Evolutionary conservation across 495 filamentous ascomycete genomes (phyloP), one percentile per base, ranked within the genome.

Genomic region (Viridothelium virens): DNA sequence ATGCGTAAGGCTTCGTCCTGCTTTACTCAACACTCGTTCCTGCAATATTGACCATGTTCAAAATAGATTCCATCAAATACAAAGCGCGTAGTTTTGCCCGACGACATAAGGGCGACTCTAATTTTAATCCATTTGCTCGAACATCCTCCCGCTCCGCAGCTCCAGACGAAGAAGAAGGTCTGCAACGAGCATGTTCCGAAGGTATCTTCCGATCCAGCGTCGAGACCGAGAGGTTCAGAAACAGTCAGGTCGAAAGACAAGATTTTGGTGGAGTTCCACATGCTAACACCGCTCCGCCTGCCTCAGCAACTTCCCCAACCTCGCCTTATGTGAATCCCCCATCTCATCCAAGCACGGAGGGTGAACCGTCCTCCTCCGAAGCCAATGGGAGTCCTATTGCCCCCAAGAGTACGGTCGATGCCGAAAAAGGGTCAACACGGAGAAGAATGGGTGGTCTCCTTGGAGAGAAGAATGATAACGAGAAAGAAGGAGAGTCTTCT

Each of bases 401-500:
- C 33, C 31, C 53, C 5, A 7, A 18, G 0, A 36, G 25, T 18
- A 14, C 56, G 9, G 12, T 14, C 25, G 56, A 66, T 34, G 59
- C 41, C 39, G 67, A 61, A 9, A 61, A 56, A 33, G 44, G 61
- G 12, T 39, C 68, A 36, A 50, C 65, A 7, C 69, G 67, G 62
- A 64, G 70, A 44, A 71, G 67, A 64, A 12, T 34, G 25, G 69
- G 69, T 39, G 48, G 69, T 36, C 53, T 61, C 33, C 65, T 61
- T 67, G 67, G 67, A 56, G 62, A 70, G 18, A 39, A 33, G 25
- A 33, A 64, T 2, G 56, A 66, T 2, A 56, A 65, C 6, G 62
- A 65, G 2, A 31, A 16, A 25, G 53, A 16, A 25, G 53, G 63
- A 11, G 65, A 65, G 34, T 56, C 56, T 16, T 48, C 61, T 31